phyloP scores from a whole-genome alignment of 345 rosid genomes.

The Camelina sativa region DNA sequence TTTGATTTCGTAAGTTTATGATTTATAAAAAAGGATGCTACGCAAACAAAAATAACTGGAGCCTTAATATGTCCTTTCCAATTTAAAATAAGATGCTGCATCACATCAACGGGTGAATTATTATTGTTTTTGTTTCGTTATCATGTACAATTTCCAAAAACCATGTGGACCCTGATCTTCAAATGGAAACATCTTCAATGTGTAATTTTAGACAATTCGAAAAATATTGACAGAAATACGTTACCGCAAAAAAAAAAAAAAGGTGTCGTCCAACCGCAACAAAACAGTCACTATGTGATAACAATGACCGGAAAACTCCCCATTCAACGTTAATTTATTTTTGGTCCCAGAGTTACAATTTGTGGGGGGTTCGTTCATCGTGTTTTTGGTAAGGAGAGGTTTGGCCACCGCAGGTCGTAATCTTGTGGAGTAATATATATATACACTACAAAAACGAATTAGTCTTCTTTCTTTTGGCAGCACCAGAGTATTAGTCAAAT shows the following conservation, averaged over 20 bases:
- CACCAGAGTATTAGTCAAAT: neutral
- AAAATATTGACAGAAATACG: too few relatives aligned
- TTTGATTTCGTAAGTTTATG: too few relatives aligned
- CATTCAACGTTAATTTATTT: slow-evolving; percentile 20
- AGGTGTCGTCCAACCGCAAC: neutral
- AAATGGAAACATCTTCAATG: too few relatives aligned
- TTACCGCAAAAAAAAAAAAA: neutral
- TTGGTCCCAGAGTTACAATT: slow-evolving; percentile 2
- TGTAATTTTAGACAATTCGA: too few relatives aligned
- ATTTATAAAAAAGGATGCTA: too few relatives aligned
- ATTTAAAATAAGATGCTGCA: too few relatives aligned
- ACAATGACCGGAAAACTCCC: slow-evolving; percentile 18
- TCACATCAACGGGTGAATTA: too few relatives aligned
- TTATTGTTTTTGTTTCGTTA: too few relatives aligned
- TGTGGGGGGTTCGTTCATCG: slow-evolving; percentile 14
- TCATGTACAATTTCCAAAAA: too few relatives aligned
- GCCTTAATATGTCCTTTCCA: too few relatives aligned
- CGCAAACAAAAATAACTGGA: too few relatives aligned
- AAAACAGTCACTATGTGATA: neutral
- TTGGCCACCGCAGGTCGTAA: slow-evolving; percentile 19
- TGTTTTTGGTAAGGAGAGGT: slow-evolving; percentile 27
- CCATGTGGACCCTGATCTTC: too few relatives aligned
- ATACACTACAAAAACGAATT: neutral
- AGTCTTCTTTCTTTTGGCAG: neutral
- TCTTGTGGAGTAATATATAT: slow-evolving; percentile 8